Evolutionary conservation across 768 basidiomycete species (phyloP), one percentile per base, ranked within the genome.

Genomic region (Mycena galericulata): DNA sequence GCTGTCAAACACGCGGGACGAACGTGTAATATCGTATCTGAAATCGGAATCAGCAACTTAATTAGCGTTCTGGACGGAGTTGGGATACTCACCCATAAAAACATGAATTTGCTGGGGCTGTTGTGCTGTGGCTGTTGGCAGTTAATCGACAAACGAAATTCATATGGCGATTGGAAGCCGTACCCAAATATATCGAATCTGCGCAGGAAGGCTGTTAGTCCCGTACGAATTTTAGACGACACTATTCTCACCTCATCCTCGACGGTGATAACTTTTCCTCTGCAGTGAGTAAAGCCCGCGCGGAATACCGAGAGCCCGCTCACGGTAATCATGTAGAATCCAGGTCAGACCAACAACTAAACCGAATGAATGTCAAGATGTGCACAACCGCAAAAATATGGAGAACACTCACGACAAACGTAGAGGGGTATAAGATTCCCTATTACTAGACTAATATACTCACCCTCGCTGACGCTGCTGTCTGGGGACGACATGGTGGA

Each of bases 21-120:
- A 26, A 63, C 67, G 55, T 70, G 67, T 85, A 87, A 67, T 87
- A 87, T 49, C 85, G 79, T 38, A 86, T 83, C 85, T 86, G 62
- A 50, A 6, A 36, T 7, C 8, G 34, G 8, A 36, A 58, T 20
- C 38, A 24, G 22, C 20, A 40, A 36, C 8, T 27, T 2, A 45
- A 9, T 14, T 14, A 29, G 41, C 4, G 5, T 0, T 7, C 4
- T 24, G 45, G n/a, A 12, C 26, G 36, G 50, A 54, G 51, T 38
- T 6, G 8, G 36, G 12, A 10, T 1, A 65, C 75, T 58, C 63
- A 83, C 84, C 81, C 81, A 84, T 43, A 84, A 73, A 68, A 80
- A 85, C 81, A 85, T 79, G 43, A 75, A 71, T 75, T 82, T 83
- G 27, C 80, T 75, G 22, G 80, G 72, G 36, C 74, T 75, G 15